Evolutionary conservation across 2,329 filamentous ascomycete species (phyloP), one percentile per base, ranked within the genome.

Genomic region (Didymella exigua): DNA sequence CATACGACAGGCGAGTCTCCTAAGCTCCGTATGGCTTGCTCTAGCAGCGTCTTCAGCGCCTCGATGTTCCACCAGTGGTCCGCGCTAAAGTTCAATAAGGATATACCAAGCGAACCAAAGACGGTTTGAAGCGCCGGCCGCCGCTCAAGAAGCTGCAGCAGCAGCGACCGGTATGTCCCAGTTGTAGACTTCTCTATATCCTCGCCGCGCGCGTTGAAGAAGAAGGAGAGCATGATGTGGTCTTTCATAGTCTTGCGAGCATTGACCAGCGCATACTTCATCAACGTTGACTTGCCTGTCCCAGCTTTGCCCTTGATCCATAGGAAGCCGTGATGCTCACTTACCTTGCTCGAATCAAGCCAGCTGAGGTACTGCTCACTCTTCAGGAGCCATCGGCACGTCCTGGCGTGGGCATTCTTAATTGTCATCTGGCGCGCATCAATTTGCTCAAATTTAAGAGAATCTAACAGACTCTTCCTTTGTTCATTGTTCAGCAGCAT

Each of bases 211-310:
- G 65, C 65, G 23, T 68, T 68, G 58, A 71, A 71, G 57, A 71
- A 71, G 45, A 64, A 70, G 1, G 65, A 56, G 3, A 65, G n/a
- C 1, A 61, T 31, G 24, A 44, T 37, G 27, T 14, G 14, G 10
- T 48, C 33, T 2, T 60, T 59, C 37, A 59, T 55, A n/a, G 13
- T 58, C 9, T 51, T 61, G 30, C 34, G 37, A 5, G 59, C 49
- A 33, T 59, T 54, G 1, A 36, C 21, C 3, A 58, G 13, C 61
- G 54, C 58, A 30, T 72, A 69, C 49, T 78, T 77, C 70, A 78
- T 77, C 21, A 77, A 50, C 3, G 73, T 77, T 14, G 77, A 83
- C 50, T 83, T 83, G 13, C 66, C 66, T 16, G 64, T 47, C n/a
- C 66, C 64, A 10, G 63, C 38, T 14, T 69, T 67, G 10, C 80